Base-by-base conservation (phyloP, 371 early-diverging fungal species). In the Apophysomyces ossiformis region DNA sequence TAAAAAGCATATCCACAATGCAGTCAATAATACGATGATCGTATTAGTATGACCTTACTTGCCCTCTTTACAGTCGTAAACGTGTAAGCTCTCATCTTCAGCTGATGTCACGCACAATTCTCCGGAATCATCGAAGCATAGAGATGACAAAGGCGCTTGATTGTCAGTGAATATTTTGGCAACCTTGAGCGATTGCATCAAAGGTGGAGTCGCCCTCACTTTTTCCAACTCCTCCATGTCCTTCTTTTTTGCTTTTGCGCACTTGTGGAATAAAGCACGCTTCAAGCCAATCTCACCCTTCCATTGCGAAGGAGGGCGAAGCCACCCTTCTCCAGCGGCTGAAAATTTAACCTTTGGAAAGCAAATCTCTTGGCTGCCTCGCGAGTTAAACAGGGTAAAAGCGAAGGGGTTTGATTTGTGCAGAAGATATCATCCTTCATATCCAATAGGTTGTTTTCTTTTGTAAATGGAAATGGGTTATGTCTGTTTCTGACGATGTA, bases 1-100 rank as follows among this genome's bases (percentile, higher is more conserved):
- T 21, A 21, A 16, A 50, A 50, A 47, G 21, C 21, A 50, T 41
- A 41, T 41, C 11, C 41, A 13, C 8, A 13, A 13, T 11, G 41
- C 8, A 13, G 13, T 41, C 11, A 41, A 41, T 7, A 50, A 21
- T 18, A 50, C n/a, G 21, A n/a, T 6, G 54, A 21, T 6, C 5
- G 11, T 18, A 50, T 7, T 8, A 11, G 5, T 39, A 44, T 43
- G 50, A 64, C 72, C 85, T 58, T 84, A 92, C 92, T 75, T 83
- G 74, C 94, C 96, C 21, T 71, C 76, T 37, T 64, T 61, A 66
- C 90, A 88, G 77, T 93, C 90, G 69, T 94, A 95, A 45, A 95
- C 73, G 13, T 86, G 81, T 61, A 95, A 61, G 63, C 89, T 84
- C 63, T 95, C 94, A 74, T 95, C 94, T 26, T 81, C 77, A 46